These are phyloP conservation scores for Mesotaenium endlicherianum DNA, from an alignment of 139 green algal species.

Conservation along the genomic window DNA sequence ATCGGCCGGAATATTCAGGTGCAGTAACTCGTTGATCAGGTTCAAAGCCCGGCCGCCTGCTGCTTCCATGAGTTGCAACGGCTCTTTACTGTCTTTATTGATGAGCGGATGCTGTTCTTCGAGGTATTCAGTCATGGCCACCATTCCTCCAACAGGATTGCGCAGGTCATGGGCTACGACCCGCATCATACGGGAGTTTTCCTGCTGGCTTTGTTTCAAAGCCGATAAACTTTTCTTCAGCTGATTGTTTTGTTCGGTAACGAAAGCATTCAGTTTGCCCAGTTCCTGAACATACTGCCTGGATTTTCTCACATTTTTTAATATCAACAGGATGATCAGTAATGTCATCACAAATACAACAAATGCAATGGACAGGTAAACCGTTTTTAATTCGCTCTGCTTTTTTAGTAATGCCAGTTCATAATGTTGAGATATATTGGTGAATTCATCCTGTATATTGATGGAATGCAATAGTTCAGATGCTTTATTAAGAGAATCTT, in stretches of 20 bases:
- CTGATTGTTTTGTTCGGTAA: not conserved
- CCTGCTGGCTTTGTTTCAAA: not conserved
- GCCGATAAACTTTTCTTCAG: not conserved
- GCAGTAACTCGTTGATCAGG: not conserved
- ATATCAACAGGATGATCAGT: not conserved
- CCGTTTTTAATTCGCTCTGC: not conserved
- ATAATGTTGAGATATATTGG: not conserved
- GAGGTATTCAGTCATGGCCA: not conserved
- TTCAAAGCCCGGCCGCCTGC: not conserved
- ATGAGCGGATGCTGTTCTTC: not conserved
- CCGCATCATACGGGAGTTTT: not conserved
- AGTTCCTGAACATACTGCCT: too few relatives aligned
- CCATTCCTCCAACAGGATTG: not conserved
- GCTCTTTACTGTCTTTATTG: not conserved
- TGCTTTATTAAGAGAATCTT: too few relatives aligned
- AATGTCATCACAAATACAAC: not conserved
- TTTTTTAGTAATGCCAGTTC: not conserved
- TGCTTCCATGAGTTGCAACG: not conserved
- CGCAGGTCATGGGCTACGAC: not conserved
- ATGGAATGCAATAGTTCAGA: too few relatives aligned
- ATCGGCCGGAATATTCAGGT: not conserved
- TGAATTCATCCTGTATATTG: too few relatives aligned
- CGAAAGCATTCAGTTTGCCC: too few relatives aligned
- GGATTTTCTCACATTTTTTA: not conserved
- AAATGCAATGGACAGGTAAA: not conserved